A percentile compares a stretch with the other conserved stretches of the same genome.
phyloP scores from a whole-genome alignment of 2,329 filamentous ascomycete species.

The Coleophoma crateriformis region DNA sequence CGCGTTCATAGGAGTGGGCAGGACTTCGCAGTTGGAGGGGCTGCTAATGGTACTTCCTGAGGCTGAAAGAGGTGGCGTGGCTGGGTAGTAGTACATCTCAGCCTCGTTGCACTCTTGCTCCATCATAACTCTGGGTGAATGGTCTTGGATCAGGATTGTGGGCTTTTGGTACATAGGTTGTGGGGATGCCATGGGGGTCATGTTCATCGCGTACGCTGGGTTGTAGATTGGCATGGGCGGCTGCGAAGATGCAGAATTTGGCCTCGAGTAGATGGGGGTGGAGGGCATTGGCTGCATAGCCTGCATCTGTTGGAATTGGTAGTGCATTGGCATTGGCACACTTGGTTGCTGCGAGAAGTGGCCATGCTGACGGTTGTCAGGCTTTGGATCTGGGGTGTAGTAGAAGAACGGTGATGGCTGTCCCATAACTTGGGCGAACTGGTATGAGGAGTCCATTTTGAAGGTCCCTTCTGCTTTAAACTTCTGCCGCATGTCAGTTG shows the following conservation, averaged over 20 bases:
- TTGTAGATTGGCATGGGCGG: constrained; percentile 30
- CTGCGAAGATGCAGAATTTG: constrained; percentile 61
- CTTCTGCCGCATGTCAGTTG: constrained; percentile 16
- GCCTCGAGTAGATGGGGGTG: constrained; percentile 59
- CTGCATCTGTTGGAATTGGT: constrained; percentile 18
- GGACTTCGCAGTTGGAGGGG: constrained; percentile 70
- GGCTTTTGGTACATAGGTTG: constrained; percentile 70
- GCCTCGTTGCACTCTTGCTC: constrained; percentile 67
- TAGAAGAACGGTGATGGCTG: constrained; percentile 75
- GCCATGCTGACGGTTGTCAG: constrained; percentile 68
- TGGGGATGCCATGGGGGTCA: constrained; percentile 74
- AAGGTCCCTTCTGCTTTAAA: constrained; percentile 6
- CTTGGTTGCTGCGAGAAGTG: constrained; percentile 63
- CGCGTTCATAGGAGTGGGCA: constrained; percentile 79
- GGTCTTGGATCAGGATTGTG: constrained; percentile 59
- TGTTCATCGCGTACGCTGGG: constrained; percentile 26
- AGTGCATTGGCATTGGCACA: constrained; percentile 47
- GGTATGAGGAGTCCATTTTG: constrained; percentile 26
- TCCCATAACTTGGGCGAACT: constrained; percentile 50
- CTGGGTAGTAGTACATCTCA: constrained; percentile 66
- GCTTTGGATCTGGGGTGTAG: constrained; percentile 72
- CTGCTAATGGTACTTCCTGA: constrained; percentile 82
- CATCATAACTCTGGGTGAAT: constrained; percentile 53
- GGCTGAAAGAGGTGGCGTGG: constrained; percentile 81
- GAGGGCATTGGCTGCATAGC: constrained; percentile 53